Evolutionary conservation across 352 stramenopile species (phyloP).

Genomic region (Chrysophaeum taylorii): DNA sequence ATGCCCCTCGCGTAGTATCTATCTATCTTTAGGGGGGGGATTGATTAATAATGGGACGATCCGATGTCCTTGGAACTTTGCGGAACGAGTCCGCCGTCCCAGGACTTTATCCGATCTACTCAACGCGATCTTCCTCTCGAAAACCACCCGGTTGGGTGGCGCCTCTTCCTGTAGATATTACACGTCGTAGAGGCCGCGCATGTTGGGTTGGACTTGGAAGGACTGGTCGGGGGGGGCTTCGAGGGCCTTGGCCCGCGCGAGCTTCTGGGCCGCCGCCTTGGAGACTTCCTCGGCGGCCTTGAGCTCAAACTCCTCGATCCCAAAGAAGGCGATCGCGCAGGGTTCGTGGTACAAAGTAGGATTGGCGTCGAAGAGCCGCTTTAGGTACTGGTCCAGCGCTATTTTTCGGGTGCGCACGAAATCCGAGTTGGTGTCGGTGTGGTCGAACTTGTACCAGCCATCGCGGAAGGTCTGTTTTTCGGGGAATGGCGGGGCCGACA

Average conservation of each 20-base stretch:
- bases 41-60: too few species aligned
- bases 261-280: not conserved
- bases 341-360: constrained; percentile 5
- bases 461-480: constrained; percentile 10
- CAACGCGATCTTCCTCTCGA: too few species aligned
- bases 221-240: not conserved
- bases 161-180: too few species aligned
- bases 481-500: not conserved
- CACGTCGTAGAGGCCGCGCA: not conserved
- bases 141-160: too few species aligned
- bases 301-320: constrained; percentile 12
- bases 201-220: not conserved
- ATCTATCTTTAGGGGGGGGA: too few species aligned
- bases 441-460: constrained; percentile 12
- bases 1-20: too few species aligned
- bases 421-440: not conserved
- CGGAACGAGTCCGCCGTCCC: too few species aligned
- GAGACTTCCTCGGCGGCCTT: not conserved
- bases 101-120: too few species aligned
- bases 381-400: not conserved
- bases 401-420: not conserved
- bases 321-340: constrained; percentile 6
- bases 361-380: not conserved
- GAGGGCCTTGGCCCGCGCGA: not conserved
- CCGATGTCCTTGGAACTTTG: too few species aligned